These are phyloP conservation scores for Amanita rubescens DNA, from an alignment of 768 basidiomycete species.

Conservation along the genomic window DNA sequence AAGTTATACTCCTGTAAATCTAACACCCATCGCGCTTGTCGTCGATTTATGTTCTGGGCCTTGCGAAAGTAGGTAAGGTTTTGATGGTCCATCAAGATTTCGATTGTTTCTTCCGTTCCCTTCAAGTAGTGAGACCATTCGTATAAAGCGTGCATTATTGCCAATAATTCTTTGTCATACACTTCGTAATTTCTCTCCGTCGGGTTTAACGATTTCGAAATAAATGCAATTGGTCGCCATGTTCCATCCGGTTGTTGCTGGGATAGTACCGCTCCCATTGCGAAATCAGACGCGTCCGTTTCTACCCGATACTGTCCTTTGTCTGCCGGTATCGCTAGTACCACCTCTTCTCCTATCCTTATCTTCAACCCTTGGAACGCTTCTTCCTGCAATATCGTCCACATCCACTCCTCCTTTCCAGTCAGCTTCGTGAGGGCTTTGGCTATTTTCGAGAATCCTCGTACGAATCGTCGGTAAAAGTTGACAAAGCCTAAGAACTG, in stretches of 20 bases:
- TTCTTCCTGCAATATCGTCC: conserved; percentile 7
- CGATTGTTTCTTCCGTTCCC: conserved; percentile 15
- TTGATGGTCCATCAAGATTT: conserved; percentile 23
- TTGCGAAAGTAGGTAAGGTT: conserved; percentile 22
- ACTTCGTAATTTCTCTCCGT: conserved; percentile 41
- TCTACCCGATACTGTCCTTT: conserved; percentile 14
- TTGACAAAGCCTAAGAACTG: conserved; percentile 38
- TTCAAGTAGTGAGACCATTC: conserved; percentile 20
- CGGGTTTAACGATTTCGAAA: conserved; percentile 20
- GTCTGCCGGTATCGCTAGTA: conserved; percentile 14
- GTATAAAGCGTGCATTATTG: conserved; percentile 26
- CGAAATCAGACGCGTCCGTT: conserved; percentile 26
- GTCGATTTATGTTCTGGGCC: conserved; percentile 30
- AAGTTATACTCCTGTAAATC: conserved; percentile 29
- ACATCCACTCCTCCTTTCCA: conserved; percentile 18
- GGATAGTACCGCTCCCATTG: conserved; percentile 20
- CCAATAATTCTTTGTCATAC: conserved; percentile 43
- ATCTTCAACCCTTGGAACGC: conserved; percentile 24
- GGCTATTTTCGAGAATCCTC: conserved; percentile 25
- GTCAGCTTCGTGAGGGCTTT: conserved; percentile 23
- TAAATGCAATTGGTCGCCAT: conserved; percentile 33
- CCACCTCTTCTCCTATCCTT: conserved; percentile 14
- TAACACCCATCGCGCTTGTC: conserved; percentile 36
- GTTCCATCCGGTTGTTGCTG: conserved; percentile 14
- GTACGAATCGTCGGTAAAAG: conserved; percentile 36